Evolutionary conservation across 2,329 filamentous ascomycete genomes (phyloP), one percentile per base, ranked within the genome.

Genomic region (Ophiostoma piceae): DNA sequence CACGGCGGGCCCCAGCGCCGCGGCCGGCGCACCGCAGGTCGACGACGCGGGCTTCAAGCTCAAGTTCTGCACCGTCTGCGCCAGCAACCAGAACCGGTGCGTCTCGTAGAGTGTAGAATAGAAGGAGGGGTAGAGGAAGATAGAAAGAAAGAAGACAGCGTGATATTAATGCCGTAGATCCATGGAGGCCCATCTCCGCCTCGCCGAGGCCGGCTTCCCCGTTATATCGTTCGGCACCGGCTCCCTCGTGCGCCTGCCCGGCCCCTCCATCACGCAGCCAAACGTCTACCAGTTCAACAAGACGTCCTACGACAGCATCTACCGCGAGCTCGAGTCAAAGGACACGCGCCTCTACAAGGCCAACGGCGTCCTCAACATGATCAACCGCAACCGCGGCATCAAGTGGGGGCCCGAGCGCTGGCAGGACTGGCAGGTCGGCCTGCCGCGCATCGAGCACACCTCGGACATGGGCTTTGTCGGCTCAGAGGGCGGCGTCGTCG

Each of bases 251-350:
- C 92, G 95, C 35, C 84, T 99, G 0, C 95, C 95, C 0, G 95
- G 95, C 0, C 94, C 95, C 1, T 91, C 90, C 43, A 95, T 97
- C 73, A 90, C 88, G 7, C 92, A 97, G 78, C 95, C 95, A 67
- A 99, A 99, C 78, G 94, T 98, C 75, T 99, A 98, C 83, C 89
- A 92, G 75, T 99, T 99, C 87, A 98, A 99, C 82, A 92, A 90
- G 78, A 97, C 94, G 0, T 97, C 94, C 16, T 99, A 99, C 80
- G 89, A 92, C 76, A 89, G 89, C 77, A 99, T 99, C 86, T 96
- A 95, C 81, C 90, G 92, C 74, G 94, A 99, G 79, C 87, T 99
- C 11, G 86, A 91, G 73, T 79, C 87, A 47, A 97, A 98, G 76
- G 96, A 99, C 77, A 86, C 89, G 29, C 87, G 92, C 0, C 83